Evolutionary conservation across 1,284 basidiomycete genomes (phyloP), one percentile per base, ranked within the genome.

Genomic region (Porodaedalea pini): DNA sequence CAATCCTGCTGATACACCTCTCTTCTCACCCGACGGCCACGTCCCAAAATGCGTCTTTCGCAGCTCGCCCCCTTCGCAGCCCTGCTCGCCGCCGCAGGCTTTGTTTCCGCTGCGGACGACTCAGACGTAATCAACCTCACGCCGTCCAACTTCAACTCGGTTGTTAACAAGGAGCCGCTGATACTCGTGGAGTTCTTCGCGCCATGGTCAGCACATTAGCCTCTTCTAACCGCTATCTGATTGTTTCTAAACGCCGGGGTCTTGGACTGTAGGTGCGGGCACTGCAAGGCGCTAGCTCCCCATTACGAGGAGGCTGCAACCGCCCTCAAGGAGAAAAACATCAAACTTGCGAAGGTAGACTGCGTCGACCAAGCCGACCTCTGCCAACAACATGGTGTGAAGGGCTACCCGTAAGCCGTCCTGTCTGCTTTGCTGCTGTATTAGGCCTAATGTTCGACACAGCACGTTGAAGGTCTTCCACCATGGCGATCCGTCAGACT

Each of bases 251-350:
- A 15, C 29, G 13, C 17, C 10, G 19, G 8, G 29, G 8, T 39
- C 3, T 40, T 8, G 11, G n/a, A n/a, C n/a, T 43, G 10, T 49
- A 90, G 88, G 88, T 92, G 90, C 66, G 91, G 91, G 45, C 91
- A 94, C 77, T 96, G 93, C 80, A 94, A 95, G 71, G 88, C 90
- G 51, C 81, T 95, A 51, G 92, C 92, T 25, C 93, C 92, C 60
- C 86, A 99, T 68, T 99, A 98, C 70, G 95, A 98, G 73, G 91
- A 94, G 72, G 96, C 97, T 13, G 94, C 97, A 2, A 96, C 93
- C 17, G 78, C 85, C 51, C 86, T 99, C 70, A 95, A 96, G 76
- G 88, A 88, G 63, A 88, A 85, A 70, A 78, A 79, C 71, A 94
- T 99, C 77, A 91, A 91, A 74, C 76, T 99, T 56, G 95, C 94